phyloP scores from a whole-genome alignment of 208 protist genomes.

The Entamoeba histolytica region DNA sequence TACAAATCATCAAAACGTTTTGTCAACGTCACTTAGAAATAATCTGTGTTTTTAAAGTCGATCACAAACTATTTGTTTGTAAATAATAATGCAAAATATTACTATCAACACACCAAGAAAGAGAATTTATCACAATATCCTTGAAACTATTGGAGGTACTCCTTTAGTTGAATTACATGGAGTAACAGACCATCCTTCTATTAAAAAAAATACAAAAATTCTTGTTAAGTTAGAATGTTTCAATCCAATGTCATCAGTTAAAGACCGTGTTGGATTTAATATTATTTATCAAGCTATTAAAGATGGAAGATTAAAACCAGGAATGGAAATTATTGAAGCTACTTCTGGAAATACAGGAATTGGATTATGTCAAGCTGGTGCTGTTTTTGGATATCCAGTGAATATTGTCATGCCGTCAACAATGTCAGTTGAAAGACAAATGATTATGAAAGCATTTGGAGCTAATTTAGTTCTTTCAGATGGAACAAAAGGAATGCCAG shows the following conservation, averaged over 20 bases:
- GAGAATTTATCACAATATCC: not conserved
- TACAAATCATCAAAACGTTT: too few species aligned
- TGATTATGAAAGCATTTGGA: not conserved
- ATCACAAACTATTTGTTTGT: too few species aligned
- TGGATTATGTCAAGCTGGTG: not conserved
- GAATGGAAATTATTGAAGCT: not conserved
- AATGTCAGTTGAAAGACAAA: not conserved
- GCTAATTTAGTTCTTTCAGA: not conserved
- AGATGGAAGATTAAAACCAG: not conserved
- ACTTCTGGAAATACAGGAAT: conserved; percentile 16
- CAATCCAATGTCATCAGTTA: not conserved
- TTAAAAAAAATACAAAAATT: not conserved
- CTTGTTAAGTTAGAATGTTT: not conserved
- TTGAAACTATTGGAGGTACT: not conserved
- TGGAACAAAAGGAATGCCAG: not conserved
- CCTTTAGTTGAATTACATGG: not conserved
- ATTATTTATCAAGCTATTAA: conserved; percentile 6
- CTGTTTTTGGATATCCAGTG: not conserved
- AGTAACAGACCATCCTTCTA: not conserved
- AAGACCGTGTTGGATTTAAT: conserved; percentile 1
- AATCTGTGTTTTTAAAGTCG: too few species aligned
- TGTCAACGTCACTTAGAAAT: too few species aligned
- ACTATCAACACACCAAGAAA: not conserved
- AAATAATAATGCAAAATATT: too few species aligned
- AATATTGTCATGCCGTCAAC: conserved; percentile 1